These are phyloP conservation scores for Pseudopyrenochaeta lycopersici DNA, from an alignment of 2,329 filamentous ascomycete genomes.

Conservation along the genomic window DNA sequence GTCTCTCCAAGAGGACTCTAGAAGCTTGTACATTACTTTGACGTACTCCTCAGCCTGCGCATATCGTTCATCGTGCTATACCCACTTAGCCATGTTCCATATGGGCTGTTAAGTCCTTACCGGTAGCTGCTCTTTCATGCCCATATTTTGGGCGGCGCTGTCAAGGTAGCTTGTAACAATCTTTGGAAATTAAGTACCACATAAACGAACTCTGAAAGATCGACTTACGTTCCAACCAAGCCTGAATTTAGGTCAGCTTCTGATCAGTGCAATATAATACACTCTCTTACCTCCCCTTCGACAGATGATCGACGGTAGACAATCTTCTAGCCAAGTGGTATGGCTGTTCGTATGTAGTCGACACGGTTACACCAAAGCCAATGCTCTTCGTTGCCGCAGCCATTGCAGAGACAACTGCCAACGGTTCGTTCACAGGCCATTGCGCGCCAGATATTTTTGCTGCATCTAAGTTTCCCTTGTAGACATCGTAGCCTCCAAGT, in stretches of 20 bases:
- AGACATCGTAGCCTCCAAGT: constrained; percentile 73
- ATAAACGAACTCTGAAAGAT: not conserved
- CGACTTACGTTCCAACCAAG: constrained; percentile 34
- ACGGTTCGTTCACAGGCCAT: constrained; percentile 75
- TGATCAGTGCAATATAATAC: not conserved
- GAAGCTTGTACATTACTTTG: constrained; percentile 73
- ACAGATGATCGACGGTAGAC: constrained; percentile 73
- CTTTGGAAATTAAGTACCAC: constrained; percentile 38
- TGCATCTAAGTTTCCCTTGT: constrained; percentile 69
- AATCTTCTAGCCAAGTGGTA: constrained; percentile 72
- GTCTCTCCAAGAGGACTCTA: constrained; percentile 72
- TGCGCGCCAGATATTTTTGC: constrained; percentile 71
- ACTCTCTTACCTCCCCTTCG: constrained; percentile 61
- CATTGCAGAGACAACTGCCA: constrained; percentile 72
- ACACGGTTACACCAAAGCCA: constrained; percentile 74
- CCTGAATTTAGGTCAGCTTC: constrained; percentile 14
- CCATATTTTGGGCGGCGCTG: constrained; percentile 71
- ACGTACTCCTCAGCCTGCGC: constrained; percentile 75
- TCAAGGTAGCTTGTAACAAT: constrained; percentile 75
- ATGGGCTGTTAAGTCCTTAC: constrained; percentile 64
- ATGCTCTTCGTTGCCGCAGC: constrained; percentile 72
- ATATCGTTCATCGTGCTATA: constrained; percentile 72
- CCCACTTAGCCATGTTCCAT: constrained; percentile 56
- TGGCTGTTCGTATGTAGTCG: constrained; percentile 74
- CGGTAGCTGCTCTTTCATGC: constrained; percentile 65